phyloP scores from a whole-genome alignment of 345 rosid genomes.

The Lumnitzera littorea region DNA sequence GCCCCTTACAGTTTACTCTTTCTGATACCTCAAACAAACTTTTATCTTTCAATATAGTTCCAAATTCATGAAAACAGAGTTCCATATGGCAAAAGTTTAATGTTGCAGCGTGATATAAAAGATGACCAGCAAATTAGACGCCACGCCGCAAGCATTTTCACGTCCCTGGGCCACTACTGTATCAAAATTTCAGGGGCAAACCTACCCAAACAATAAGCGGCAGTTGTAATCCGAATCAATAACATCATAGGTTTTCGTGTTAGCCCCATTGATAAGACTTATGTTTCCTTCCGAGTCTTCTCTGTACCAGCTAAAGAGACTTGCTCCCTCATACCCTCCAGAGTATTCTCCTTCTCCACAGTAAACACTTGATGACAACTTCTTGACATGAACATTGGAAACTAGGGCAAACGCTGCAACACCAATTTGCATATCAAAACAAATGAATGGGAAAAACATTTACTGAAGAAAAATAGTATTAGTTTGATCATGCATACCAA shows the following conservation, averaged over 20 bases:
- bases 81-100: no score
- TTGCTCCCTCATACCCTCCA: conserved; percentile 87
- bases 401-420: conserved; percentile 73
- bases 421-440: conserved; percentile 12
- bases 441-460: conserved; percentile 13
- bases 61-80: no score
- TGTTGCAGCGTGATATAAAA: no score
- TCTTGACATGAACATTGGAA: conserved; percentile 54
- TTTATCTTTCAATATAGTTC: no score
- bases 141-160: no score
- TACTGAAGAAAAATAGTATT: not conserved
- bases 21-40: no score
- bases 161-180: no score
- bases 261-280: conserved; percentile 62
- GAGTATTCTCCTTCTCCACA: conserved; percentile 88
- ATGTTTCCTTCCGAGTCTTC: conserved; percentile 66
- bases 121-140: no score
- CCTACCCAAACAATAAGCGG: conserved; percentile 75
- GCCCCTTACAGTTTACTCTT: no score
- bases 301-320: conserved; percentile 95
- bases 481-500: not conserved
- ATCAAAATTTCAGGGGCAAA: conserved; percentile 5
- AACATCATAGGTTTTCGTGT: conserved; percentile 67
- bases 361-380: conserved; percentile 52
- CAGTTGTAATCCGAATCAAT: conserved; percentile 76